phyloP scores from a whole-genome alignment of 1,284 basidiomycete species.

The Vanrija pseudolonga region DNA sequence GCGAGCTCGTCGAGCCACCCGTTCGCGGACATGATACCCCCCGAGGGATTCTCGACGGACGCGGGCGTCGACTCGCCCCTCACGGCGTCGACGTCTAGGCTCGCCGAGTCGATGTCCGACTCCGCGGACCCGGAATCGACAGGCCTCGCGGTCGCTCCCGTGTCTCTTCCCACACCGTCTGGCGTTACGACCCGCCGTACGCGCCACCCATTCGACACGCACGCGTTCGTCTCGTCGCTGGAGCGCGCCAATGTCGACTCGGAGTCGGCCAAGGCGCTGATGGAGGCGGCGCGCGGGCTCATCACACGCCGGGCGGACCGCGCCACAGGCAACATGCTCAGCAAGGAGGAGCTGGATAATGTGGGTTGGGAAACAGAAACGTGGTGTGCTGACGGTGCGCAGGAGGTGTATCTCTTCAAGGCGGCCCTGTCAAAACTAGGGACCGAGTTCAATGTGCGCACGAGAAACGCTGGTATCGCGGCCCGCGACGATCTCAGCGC shows the following conservation, averaged over 20 bases:
- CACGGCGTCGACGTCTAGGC: too few species aligned
- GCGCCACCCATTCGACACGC: constrained; percentile 49
- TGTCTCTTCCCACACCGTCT: constrained; percentile 6
- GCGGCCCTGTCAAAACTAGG: constrained; percentile 89
- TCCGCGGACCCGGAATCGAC: neutral
- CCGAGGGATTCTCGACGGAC: too few species aligned
- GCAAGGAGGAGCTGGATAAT: constrained; percentile 83
- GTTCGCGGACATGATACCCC: too few species aligned
- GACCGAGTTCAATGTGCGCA: constrained; percentile 77
- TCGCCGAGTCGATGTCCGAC: neutral
- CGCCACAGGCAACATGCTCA: constrained; percentile 70
- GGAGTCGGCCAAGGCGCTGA: constrained; percentile 66
- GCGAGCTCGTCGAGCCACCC: too few species aligned
- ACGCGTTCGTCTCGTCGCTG: constrained; percentile 46
- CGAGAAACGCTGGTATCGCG: constrained; percentile 78
- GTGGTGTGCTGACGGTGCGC: neutral
- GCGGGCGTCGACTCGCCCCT: too few species aligned
- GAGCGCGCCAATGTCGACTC: constrained; percentile 35
- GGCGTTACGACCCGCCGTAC: constrained; percentile 2
- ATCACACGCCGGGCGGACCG: constrained; percentile 70
- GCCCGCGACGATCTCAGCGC: constrained; percentile 72
- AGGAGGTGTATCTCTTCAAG: constrained; percentile 94
- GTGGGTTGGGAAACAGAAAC: constrained; percentile 55
- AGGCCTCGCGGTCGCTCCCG: neutral
- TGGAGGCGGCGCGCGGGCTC: constrained; percentile 78